A percentile compares a stretch with the other conserved stretches of the same genome.
phyloP scores from a whole-genome alignment of 805 yeast species.

The Sugiyamaella smithiae region DNA sequence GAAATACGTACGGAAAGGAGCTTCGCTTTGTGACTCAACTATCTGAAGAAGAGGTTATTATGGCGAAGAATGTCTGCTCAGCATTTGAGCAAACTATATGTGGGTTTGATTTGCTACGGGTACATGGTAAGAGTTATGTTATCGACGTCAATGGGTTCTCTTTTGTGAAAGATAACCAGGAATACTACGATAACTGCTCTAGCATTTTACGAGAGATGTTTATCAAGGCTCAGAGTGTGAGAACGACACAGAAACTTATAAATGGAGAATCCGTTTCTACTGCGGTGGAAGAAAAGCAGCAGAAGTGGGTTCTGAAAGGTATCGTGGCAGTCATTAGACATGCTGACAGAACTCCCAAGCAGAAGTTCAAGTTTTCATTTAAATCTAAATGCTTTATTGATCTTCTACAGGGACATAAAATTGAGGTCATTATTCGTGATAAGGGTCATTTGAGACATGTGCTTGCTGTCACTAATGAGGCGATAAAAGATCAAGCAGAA shows the following conservation, averaged over 20 bases:
- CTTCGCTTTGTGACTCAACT: slow-evolving; percentile 84
- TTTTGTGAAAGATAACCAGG: slow-evolving; percentile 87
- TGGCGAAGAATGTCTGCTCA: slow-evolving; percentile 74
- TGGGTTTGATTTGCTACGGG: slow-evolving; percentile 92
- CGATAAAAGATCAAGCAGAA: slow-evolving; percentile 66
- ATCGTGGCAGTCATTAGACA: slow-evolving; percentile 88
- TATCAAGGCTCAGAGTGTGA: slow-evolving; percentile 49
- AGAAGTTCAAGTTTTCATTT: slow-evolving; percentile 93
- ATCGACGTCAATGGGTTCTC: slow-evolving; percentile 98
- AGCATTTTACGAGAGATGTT: slow-evolving; percentile 73
- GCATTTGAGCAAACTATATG: slow-evolving; percentile 91
- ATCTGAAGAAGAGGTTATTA: slow-evolving; percentile 66
- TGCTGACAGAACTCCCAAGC: slow-evolving; percentile 98
- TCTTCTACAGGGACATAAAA: slow-evolving; percentile 87
- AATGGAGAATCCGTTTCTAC: slow-evolving; percentile 40
- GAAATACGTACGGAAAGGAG: slow-evolving; percentile 97
- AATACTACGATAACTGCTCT: slow-evolving; percentile 82
- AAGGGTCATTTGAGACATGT: slow-evolving; percentile 83
- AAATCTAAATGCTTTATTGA: slow-evolving; percentile 83
- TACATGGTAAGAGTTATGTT: slow-evolving; percentile 82
- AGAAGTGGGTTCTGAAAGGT: slow-evolving; percentile 96
- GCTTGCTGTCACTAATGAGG: slow-evolving; percentile 75
- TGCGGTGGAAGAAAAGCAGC: slow-evolving; percentile 60
- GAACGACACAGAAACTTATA: slow-evolving; percentile 25
- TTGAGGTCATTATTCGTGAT: slow-evolving; percentile 92